phyloP scores from a whole-genome alignment of 805 yeast genomes.

The Wickerhamiella galacta region DNA sequence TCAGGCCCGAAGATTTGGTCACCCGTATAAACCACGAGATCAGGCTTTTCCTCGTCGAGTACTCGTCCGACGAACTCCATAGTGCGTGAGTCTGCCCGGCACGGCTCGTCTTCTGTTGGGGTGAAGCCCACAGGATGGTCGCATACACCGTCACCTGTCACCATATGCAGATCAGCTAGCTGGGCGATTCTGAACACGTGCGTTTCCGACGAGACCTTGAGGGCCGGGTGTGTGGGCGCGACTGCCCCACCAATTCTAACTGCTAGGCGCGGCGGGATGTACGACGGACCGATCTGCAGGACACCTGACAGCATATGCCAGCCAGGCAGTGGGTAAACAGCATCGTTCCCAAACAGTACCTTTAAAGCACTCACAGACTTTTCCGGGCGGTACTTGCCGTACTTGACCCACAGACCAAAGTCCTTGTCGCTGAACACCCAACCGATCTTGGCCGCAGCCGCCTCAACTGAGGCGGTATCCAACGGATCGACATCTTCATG shows the following conservation, averaged over 20 bases:
- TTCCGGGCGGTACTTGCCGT: constrained; percentile 26
- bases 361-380: constrained; percentile 41
- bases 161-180: constrained; percentile 78
- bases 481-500: not conserved
- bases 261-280: constrained; percentile 18
- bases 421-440: constrained; percentile 16
- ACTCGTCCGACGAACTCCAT: constrained; percentile 40
- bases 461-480: constrained; percentile 10
- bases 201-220: constrained; percentile 16
- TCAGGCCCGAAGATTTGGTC: constrained; percentile 77
- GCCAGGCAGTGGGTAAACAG: constrained; percentile 58
- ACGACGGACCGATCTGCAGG: constrained; percentile 12
- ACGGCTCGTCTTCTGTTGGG: constrained; percentile 22
- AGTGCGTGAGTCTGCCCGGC: constrained; percentile 70
- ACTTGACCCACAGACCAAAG: constrained; percentile 45
- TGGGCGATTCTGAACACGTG: constrained; percentile 66
- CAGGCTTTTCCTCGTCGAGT: constrained; percentile 63
- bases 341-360: constrained; percentile 53
- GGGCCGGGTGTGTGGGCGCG: constrained; percentile 6
- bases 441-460: constrained; percentile 19
- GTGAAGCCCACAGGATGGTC: constrained; percentile 31
- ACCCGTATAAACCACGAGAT: constrained; percentile 74
- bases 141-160: constrained; percentile 72
- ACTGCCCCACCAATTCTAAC: constrained; percentile 11
- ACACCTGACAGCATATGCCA: constrained; percentile 34